Evolutionary conservation across 2,329 filamentous ascomycete species (phyloP), one percentile per base, ranked within the genome.

Genomic region (Alternaria consortialis): DNA sequence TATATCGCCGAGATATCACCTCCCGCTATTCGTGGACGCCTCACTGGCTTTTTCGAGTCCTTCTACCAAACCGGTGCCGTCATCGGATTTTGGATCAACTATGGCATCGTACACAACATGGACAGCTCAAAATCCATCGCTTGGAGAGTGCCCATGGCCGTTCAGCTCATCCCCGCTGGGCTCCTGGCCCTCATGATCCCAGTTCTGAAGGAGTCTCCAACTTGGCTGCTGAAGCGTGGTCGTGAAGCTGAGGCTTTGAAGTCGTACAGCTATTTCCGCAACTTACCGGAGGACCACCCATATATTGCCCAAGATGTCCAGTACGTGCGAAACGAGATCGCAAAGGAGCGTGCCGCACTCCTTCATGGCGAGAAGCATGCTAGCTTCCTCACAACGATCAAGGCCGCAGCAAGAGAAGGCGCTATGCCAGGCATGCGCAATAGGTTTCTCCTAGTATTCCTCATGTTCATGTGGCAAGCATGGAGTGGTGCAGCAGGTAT

Each of bases 11-110:
- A 79, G 53, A 77, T 74, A 17, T 72, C 86, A 0, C 88, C 88
- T 5, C 87, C 87, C 0, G 86, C 88, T 7, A 84, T 90, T 46
- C 84, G 88, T 65, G 88, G 88, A 17, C 83, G 87, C 6, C 81
- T 91, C 0, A 87, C 90, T 20, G 88, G 88, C 50, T 84, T 90
- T 56, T 90, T 89, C 75, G 88, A 90, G 71, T 80, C 90, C 1
- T 86, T 87, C 44, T 89, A 86, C 80, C 88, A 90, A 76, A 80
- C 85, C 0, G 85, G 89, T 29, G 88, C 87, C n/a, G 76, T 79
- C 53, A 72, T 78, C 15, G 77, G 78, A 5, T 80, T 80, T 60
- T 80, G 78, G 79, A 77, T 80, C 62, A 80, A 80, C 61, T 81
- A 80, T 48, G 75, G 73, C 5, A 76, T 80, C 27, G 75, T 77